Base-by-base conservation (phyloP, 1,284 basidiomycete species). In the Singerocomus inundabilis region DNA sequence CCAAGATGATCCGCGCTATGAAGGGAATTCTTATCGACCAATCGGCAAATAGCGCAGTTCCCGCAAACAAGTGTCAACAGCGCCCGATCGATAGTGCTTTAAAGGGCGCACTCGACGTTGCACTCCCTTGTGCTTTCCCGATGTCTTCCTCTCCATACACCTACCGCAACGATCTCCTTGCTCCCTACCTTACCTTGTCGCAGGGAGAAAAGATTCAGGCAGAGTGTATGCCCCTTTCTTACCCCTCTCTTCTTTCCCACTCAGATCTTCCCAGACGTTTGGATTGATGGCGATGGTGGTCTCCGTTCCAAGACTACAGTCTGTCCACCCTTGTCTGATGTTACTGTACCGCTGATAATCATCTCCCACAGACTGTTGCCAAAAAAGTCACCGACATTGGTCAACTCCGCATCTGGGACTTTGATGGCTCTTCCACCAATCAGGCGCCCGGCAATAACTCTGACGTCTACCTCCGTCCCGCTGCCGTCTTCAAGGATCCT, bases 391-490 rank as follows among this genome's bases (percentile, higher is more conserved):
- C 89, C 64, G 89, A 93, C 69, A 83, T 93, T 60, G 83, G 82
- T 62, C 81, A 91, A 67, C 86, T 96, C 57, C 92, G 93, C 66
- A 83, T 91, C 73, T 99, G 96, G 96, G 97, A 99, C 81, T 99
- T 99, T 69, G 96, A 99, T 72, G 96, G 96, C 61, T 97, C 94
- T 40, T 96, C 93, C 38, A 98, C 94, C 67, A 91, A 91, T 73
- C 95, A 97, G 75, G 96, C 95, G 51, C 93, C 94, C 38, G 95
- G 94, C 40, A 69, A 80, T 67, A 91, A 99, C 78, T 99, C 97
- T 29, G 97, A 99, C 69, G 89, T 99, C 77, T 97, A 94, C 78
- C 93, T 99, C 59, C 92, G 96, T 60, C 97, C 97, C 46, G 93
- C 85, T 55, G 86, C 95, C 65, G 95, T 95, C 77, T 99, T 97